Evolutionary conservation across 2,329 filamentous ascomycete species (phyloP), one percentile per base, ranked within the genome.

Genomic region (Cryphonectria japonica): DNA sequence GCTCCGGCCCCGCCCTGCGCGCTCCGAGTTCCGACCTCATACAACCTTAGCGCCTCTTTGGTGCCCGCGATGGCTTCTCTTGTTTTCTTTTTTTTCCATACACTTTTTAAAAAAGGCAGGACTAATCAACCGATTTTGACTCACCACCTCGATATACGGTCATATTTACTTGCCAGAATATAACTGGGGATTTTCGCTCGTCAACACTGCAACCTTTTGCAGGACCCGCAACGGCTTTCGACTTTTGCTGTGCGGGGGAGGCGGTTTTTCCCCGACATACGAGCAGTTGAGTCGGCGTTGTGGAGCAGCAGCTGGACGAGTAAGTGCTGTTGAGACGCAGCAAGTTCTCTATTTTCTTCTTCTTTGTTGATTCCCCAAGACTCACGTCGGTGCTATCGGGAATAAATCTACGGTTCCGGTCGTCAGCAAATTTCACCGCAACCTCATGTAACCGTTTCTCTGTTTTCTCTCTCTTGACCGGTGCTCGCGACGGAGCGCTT

Each of bases 151-250:
- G 78, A 80, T 82, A 77, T 83, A 13, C 83, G 86, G 86, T 89
- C 87, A 89, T 86, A 88, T 87, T 86, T 86, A 80, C 81, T 84
- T 88, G 87, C 86, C 77, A 88, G 85, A 89, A 72, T 72, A 83
- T 86, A 70, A 75, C 74, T n/a, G 46, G 46, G 69, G 76, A 65
- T 65, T 19, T 41, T 68, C 46, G 43, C 52, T 61, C 57, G 70
- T 63, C 69, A 57, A 50, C 14, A 76, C 64, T 79, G 61, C 61
- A 63, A 29, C 26, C 26, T 26, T 11, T 39, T 74, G n/a, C 70
- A 68, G 4, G 19, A 61, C 67, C 69, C n/a, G 69, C 66, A 60
- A 50, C 52, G 16, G 64, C 64, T 11, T 34, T 61, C 52, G 16
- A 32, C 62, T 11, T 37, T 16, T 43, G 71, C 69, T 71, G 69